These are phyloP conservation scores for Hirsutella thompsonii DNA, from an alignment of 2,329 filamentous ascomycete species.

Conservation along the genomic window DNA sequence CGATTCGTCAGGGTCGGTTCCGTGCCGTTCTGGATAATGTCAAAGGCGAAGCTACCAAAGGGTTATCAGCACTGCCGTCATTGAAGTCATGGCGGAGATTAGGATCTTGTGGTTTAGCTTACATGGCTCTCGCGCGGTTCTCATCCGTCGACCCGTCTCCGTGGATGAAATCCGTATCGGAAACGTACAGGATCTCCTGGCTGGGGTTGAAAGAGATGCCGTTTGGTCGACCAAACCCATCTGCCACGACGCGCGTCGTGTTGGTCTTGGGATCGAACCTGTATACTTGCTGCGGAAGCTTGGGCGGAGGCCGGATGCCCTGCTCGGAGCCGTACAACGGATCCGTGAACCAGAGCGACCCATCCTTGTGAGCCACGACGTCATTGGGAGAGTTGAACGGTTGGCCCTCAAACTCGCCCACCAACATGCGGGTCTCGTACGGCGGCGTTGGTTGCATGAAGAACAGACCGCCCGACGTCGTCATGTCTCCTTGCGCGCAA, in stretches of 20 bases:
- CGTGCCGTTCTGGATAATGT: conserved; percentile 12
- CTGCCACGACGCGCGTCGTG: conserved; percentile 29
- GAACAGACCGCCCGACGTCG: conserved; percentile 14
- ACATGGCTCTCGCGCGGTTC: conserved; percentile 13
- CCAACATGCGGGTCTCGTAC: conserved; percentile 13
- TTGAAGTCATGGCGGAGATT: background rate
- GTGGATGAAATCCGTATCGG: conserved; percentile 24
- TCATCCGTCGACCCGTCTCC: conserved; percentile 19
- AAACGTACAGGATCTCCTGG: conserved; percentile 29
- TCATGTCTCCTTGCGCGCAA: conserved; percentile 24
- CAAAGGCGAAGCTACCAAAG: conserved; percentile 19
- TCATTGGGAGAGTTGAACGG: conserved; percentile 37
- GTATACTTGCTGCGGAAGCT: conserved; percentile 34
- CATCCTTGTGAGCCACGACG: conserved; percentile 27
- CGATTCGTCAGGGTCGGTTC: conserved; percentile 31
- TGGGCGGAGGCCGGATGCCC: conserved; percentile 27
- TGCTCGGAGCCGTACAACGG: conserved; percentile 34
- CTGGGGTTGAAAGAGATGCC: conserved; percentile 33
- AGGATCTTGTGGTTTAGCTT: conserved; percentile 3
- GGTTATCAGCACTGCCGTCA: background rate
- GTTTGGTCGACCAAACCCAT: conserved; percentile 33
- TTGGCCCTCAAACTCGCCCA: conserved; percentile 27
- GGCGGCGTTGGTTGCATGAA: conserved; percentile 19
- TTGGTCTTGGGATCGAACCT: conserved; percentile 26
- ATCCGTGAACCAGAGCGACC: conserved; percentile 37